These are phyloP conservation scores for Rhizopogon vesiculosus DNA, from an alignment of 768 basidiomycete genomes.

Conservation along the genomic window DNA sequence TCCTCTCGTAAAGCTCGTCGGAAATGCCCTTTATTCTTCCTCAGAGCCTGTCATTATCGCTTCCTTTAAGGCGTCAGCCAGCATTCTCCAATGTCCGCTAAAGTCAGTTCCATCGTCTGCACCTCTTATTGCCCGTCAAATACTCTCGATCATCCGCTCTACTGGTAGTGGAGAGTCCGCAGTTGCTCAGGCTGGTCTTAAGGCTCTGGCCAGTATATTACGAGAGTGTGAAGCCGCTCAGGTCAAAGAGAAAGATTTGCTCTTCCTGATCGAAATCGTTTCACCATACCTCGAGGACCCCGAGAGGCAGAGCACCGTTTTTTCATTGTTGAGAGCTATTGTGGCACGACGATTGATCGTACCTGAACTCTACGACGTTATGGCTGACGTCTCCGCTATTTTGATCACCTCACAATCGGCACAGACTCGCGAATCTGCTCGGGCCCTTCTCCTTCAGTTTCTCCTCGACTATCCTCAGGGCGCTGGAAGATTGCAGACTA, in stretches of 20 bases:
- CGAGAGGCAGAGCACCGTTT: slow-evolving; percentile 77
- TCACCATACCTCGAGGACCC: slow-evolving; percentile 90
- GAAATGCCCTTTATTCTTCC: slow-evolving; percentile 87
- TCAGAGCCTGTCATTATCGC: slow-evolving; percentile 69
- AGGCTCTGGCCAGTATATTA: slow-evolving; percentile 80
- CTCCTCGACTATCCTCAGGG: too few species aligned
- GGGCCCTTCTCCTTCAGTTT: slow-evolving; percentile 71
- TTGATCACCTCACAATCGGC: slow-evolving; percentile 92
- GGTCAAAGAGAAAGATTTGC: slow-evolving; percentile 85
- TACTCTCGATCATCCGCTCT: slow-evolving; percentile 76
- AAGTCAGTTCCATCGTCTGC: slow-evolving; percentile 69
- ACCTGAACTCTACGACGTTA: slow-evolving; percentile 94
- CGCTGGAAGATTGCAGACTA: slow-evolving; percentile 81
- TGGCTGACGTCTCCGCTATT: slow-evolving; percentile 88
- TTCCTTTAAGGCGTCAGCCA: slow-evolving; percentile 75
- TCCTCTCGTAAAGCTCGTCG: slow-evolving; percentile 80
- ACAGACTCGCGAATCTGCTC: slow-evolving; percentile 88
- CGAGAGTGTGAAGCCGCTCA: slow-evolving; percentile 81
- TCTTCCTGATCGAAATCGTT: slow-evolving; percentile 81
- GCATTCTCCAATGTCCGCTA: slow-evolving; percentile 81
- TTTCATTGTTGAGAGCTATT: slow-evolving; percentile 86
- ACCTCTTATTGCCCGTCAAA: slow-evolving; percentile 80
- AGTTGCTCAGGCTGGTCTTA: slow-evolving; percentile 82
- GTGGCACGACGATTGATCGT: slow-evolving; percentile 89
- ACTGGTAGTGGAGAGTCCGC: slow-evolving; percentile 88